A percentile compares a stretch with the other conserved stretches of the same genome.
Evolutionary conservation across 129 eudicot species (phyloP).

Genomic region (Flaveria sonorensis): DNA sequence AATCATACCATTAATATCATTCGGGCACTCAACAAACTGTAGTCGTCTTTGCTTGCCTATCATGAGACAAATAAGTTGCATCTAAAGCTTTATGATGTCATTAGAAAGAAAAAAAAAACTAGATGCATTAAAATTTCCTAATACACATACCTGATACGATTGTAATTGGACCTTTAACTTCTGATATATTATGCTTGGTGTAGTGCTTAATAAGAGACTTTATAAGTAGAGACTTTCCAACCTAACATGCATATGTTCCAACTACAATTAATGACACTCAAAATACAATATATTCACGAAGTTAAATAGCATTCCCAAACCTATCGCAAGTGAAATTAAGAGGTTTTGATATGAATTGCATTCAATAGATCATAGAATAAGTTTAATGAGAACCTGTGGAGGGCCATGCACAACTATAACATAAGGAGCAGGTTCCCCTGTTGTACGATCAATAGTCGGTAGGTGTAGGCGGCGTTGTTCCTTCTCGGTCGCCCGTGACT

Average conservation of each 20-base stretch:
- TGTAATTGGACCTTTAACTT: constrained; percentile 85
- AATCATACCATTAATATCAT: constrained; percentile 94
- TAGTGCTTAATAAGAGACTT: constrained; percentile 84
- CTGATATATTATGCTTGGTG: constrained; percentile 80
- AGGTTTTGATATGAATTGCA: not conserved
- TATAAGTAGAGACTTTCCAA: constrained; percentile 87
- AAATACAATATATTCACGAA: constrained; percentile 8
- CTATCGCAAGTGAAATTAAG: constrained; percentile 4
- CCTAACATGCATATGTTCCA: constrained; percentile 41
- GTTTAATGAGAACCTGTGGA: constrained; percentile 56
- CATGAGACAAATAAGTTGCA: constrained; percentile 3
- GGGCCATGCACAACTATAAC: constrained; percentile 96
- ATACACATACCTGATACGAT: constrained; percentile 71
- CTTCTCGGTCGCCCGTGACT: constrained; percentile 80
- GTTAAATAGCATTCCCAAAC: not conserved
- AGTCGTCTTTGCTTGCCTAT: constrained; percentile 86
- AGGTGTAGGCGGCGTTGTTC: constrained; percentile 91
- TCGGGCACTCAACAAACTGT: constrained; percentile 93
- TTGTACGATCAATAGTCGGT: constrained; percentile 71
- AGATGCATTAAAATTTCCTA: not conserved
- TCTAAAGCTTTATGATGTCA: constrained; percentile 17
- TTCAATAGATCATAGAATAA: not conserved
- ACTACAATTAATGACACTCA: constrained; percentile 18
- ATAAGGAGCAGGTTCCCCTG: constrained; percentile 86
- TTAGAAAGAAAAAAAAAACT: not conserved